These are phyloP conservation scores for Eurotiales sp. DNA, from an alignment of 2,329 filamentous ascomycete species.

Conservation along the genomic window DNA sequence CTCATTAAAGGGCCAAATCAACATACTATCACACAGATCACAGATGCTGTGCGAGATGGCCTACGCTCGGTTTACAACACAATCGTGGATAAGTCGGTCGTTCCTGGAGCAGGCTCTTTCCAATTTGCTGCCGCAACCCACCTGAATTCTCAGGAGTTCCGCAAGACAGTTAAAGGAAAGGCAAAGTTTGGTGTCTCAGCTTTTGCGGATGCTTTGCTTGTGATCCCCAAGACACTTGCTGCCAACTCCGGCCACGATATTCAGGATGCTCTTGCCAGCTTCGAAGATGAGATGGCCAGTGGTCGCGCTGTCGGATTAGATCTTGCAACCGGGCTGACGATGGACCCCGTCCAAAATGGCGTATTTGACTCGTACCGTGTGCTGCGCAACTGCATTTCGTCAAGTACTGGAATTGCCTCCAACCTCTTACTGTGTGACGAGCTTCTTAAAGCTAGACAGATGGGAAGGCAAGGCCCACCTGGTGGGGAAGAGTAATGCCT, in stretches of 20 bases:
- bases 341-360: constrained; percentile 90
- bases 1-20: constrained; percentile 97
- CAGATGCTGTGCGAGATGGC: constrained; percentile 91
- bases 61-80: constrained; percentile 98
- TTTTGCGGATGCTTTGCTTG: constrained; percentile 88
- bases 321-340: constrained; percentile 79
- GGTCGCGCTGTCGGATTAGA: constrained; percentile 85
- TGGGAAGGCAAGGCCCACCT: constrained; percentile 55
- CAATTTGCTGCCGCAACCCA: constrained; percentile 89
- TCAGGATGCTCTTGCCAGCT: constrained; percentile 81
- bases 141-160: constrained; percentile 80
- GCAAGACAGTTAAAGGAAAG: constrained; percentile 93
- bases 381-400: constrained; percentile 86
- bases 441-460: constrained; percentile 94
- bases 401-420: constrained; percentile 88
- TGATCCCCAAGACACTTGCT: constrained; percentile 96
- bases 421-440: constrained; percentile 96
- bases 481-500: constrained; percentile 38
- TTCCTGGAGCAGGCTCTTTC: constrained; percentile 92
- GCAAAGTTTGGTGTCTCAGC: constrained; percentile 93
- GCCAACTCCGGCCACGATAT: constrained; percentile 96
- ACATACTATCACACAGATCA: constrained; percentile 95
- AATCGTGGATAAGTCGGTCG: constrained; percentile 95
- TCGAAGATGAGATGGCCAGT: constrained; percentile 81
- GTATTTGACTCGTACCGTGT: constrained; percentile 97